Evolutionary conservation across 164 flowering plant species (phyloP), one percentile per base, ranked within the genome.

Genomic region (Macadamia integrifolia): DNA sequence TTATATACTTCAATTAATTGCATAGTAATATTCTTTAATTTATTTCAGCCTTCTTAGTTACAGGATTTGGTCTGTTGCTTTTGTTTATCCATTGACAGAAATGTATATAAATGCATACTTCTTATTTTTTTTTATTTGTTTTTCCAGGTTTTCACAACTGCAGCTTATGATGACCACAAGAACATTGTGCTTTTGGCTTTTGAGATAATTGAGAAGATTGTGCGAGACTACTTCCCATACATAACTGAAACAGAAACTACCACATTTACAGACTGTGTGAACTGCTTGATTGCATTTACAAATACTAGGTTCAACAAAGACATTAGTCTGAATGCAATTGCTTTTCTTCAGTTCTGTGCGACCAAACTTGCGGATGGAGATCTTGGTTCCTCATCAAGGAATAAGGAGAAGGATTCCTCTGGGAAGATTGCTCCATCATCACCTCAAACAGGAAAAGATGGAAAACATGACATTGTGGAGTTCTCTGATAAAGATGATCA

Each of bases 241-340:
- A 95, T 95, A 69, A 95, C 97, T 60, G 99, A 92, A 79, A 95
- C 98, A 53, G 99, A 95, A 76, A 88, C 98, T 23, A 91, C 93
- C 58, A 95, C 98, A 56, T 92, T 95, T 68, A 95, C 99, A 6
- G 99, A 95, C 70, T 95, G 97, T 77, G 99, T 95, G 55, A 95
- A 92, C 69, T 95, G 98, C 66, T 78, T 95, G 29, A 87, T 95
- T 70, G 97, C 97, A 75, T 95, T 95, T 77, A 95, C 99, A 31
- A 95, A 89, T 79, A 91, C 86, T 78, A 83, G 93, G 76, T 91
- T 92, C 82, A 88, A 85, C 87, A 92, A 85, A 69, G 99, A 92
- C 28, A 89, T 95, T 60, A 92, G 99, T 80, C 92, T 95, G 62
- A 88, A 87, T 87, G 99, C 98, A 30, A 95, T 95, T 79, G 91